Base-by-base conservation (phyloP, 768 basidiomycete genomes). In the Tephrocybe sp. region DNA sequence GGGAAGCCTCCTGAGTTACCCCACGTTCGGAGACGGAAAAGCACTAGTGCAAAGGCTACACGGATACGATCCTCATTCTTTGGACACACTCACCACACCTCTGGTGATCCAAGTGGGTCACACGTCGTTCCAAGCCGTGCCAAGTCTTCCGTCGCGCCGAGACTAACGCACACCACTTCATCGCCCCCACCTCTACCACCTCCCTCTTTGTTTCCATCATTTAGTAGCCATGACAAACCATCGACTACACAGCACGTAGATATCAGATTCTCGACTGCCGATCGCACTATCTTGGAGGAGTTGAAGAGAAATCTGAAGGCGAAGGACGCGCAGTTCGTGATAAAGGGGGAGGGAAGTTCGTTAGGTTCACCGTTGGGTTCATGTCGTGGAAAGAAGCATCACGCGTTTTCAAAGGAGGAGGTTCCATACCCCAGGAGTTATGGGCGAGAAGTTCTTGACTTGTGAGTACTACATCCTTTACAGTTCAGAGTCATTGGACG, bases 391-490 rank as follows among this genome's bases (percentile, higher is more conserved):
- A 78, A 78, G 62, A 78, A 75, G 54, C 79, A 88, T 52, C 86
- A 89, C 64, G 72, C 79, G 12, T 81, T 72, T 58, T 55, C 64
- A 4, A 62, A 64, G 32, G 62, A 72, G 14, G 76, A 79, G 41
- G 86, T 83, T 4, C 86, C 88, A 11, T 90, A 88, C 62, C 86
- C 88, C 7, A 73, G 84, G 55, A 80, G 76, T 59, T 88, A 86
- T 60, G 85, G 83, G 50, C 68, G 77, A 15, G 74, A 79, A 26
- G 79, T 82, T 33, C 63, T 88, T 21, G 88, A 89, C 68, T 61
- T 85, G 87, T 88, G 62, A 73, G 86, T 80, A 10, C 6, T 51
- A 37, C 40, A 15, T 55, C 44, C 38, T 56, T 44, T 51, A 15
- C 38, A 37, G 36, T 39, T 54, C 33, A 30, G 23, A 20, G 34